Conservation (phyloP, 768 basidiomycete species). For the Psilocybe sp. region DNA sequence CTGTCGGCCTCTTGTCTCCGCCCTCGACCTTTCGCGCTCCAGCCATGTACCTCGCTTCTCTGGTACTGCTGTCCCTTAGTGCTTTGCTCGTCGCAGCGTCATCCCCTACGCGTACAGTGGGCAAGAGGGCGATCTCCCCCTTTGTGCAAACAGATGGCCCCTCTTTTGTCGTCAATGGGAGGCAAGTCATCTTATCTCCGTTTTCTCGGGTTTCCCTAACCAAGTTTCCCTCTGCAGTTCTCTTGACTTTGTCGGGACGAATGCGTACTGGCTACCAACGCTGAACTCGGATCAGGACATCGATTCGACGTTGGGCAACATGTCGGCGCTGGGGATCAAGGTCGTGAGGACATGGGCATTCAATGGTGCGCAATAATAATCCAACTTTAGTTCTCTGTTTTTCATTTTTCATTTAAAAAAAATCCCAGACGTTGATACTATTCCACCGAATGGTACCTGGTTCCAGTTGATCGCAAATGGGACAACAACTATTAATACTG, state of each 20-base stretch:
- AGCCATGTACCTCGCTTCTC: conserved; percentile 30
- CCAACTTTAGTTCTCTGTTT: not conserved
- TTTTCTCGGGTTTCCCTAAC: conserved; percentile 3
- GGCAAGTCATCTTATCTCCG: conserved; percentile 26
- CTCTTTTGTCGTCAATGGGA: conserved; percentile 56
- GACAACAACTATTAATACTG: conserved; percentile 51
- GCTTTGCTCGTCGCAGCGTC: conserved; percentile 32
- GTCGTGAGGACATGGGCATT: conserved; percentile 73
- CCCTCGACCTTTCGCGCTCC: conserved; percentile 17
- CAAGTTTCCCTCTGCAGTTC: conserved; percentile 14
- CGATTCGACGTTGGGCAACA: conserved; percentile 52
- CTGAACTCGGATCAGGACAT: conserved; percentile 58
- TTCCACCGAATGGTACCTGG: conserved; percentile 59
- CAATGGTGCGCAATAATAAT: conserved; percentile 43
- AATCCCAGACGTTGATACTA: conserved; percentile 43
- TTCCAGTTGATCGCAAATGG: conserved; percentile 60
- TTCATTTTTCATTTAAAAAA: not conserved
- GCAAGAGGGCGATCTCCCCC: conserved; percentile 26
- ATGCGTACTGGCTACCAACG: conserved; percentile 63
- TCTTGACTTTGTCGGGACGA: conserved; percentile 43
- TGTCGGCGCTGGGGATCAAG: conserved; percentile 51
- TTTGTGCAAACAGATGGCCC: conserved; percentile 45
- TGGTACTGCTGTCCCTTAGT: conserved; percentile 27
- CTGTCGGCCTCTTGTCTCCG: conserved; percentile 20
- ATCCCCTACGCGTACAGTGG: conserved; percentile 28